These are phyloP conservation scores for Trametes punicea DNA, from an alignment of 768 basidiomycete species.

Conservation along the genomic window DNA sequence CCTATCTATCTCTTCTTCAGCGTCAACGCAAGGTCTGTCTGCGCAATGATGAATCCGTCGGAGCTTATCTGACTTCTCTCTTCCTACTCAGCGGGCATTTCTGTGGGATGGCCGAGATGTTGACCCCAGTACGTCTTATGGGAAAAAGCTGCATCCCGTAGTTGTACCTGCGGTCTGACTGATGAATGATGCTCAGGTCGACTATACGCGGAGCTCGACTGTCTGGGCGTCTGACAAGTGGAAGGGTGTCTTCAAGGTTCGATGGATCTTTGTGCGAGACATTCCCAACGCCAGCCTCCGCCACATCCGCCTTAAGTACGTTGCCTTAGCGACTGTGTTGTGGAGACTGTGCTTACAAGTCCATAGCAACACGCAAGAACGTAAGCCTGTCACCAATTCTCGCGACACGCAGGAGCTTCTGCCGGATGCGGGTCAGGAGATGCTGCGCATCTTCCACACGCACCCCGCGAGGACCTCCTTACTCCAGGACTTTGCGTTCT, in stretches of 20 bases:
- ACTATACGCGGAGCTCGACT: constrained; percentile 90
- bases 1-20: constrained; percentile 99
- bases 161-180: background rate
- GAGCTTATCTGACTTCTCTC: background rate
- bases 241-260: constrained; percentile 99
- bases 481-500: constrained; percentile 90
- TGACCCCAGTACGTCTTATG: constrained; percentile 69
- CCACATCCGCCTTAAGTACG: constrained; percentile 85
- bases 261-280: constrained; percentile 97
- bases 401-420: constrained; percentile 96
- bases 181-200: constrained; percentile 49
- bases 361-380: constrained; percentile 89
- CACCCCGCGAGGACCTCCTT: constrained; percentile 92
- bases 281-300: constrained; percentile 87
- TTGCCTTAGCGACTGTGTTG: background rate
- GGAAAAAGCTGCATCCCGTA: background rate
- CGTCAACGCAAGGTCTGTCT: constrained; percentile 76
- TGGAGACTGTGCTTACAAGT: background rate
- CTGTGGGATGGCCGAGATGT: constrained; percentile 98
- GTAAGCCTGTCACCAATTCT: constrained; percentile 97
- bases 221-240: constrained; percentile 99
- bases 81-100: constrained; percentile 74
- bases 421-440: constrained; percentile 94
- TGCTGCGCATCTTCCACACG: constrained; percentile 91
- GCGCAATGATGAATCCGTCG: background rate